Base-by-base conservation (phyloP, 257 asterid species). In the Salvia splendens region DNA sequence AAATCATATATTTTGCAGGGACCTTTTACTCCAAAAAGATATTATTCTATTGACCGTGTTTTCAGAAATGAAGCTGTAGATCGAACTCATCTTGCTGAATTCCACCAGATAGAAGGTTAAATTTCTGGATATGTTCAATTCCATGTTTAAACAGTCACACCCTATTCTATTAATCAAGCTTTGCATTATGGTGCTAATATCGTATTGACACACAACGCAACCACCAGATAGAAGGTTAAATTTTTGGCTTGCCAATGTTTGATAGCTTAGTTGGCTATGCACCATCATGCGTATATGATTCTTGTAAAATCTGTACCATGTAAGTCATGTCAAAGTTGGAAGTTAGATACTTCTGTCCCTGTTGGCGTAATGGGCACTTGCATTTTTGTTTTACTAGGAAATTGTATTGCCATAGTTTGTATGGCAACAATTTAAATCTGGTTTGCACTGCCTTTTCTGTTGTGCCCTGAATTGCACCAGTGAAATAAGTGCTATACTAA, bases 11-110 rank as follows among this genome's bases (percentile, higher is more conserved):
- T 40, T 40, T 40, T 12, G 75, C 81, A 94, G 99, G 82, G 80
- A 76, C 81, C 91, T 30, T 94, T 94, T 63, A 61, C 88, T 77
- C 99, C 99, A 33, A 88, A 88, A 72, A 88, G 81, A 61, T 91
- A 94, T 83, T 94, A 85, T 73, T 94, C 99, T 24, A 94, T 91
- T 38, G 99, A 94, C 58, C 99, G 97, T 45, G 99, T 94, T 65
- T 94, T 94, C 70, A 82, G 96, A 86, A 94, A 94, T 71, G 99
- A 94, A 84, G 99, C 97, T 30, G 99, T 91, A 45, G 99, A 94
- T 77, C 82, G 96, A 61, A 91, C 99, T 24, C 99, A 94, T 79
- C 96, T 94, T 71, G 99, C 99, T 47, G 99, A 94, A 79, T 94
- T 94, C 85, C 97, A 94, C 83, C 99, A 91, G 80, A 94, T 94